Base-by-base conservation (phyloP, 257 asterid genomes). In the Mitragyna speciosa region DNA sequence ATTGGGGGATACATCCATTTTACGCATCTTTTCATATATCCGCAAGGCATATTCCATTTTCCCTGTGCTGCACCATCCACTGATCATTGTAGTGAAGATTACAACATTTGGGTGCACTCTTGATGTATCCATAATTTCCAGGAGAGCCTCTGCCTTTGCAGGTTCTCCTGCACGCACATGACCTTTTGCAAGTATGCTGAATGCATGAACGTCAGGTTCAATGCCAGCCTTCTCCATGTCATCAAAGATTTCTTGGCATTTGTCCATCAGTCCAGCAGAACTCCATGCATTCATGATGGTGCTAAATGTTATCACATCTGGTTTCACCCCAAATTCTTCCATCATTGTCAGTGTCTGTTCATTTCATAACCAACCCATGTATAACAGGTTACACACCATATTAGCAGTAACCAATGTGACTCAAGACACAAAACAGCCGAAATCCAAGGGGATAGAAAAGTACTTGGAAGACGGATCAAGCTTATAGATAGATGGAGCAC, bases 211-310 rank as follows among this genome's bases (percentile, higher is more conserved):
- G 70, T 96, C 98, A 2, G 98, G 97, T 82, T 96, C 89, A 68
- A 96, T 90, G 47, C 94, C 86, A 0, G 91, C 88, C 87, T 85
- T 85, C 12, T 80, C 85, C 99, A 96, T 92, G 81, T 94, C 94
- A 64, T 91, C 86, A 17, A 94, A 93, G 59, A 94, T 89, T 77
- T 92, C 89, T 82, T 85, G 88, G 89, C 98, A 96, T 76, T 92
- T 91, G 79, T 87, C 91, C 96, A 91, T 94, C 26, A 83, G 89
- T 45, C 99, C 98, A 20, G 86, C 88, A 4, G 98, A 92, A 84
- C 98, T 89, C 98, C 97, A 93, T 5, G 94, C 96, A 76, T 96
- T 89, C 99, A 96, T 96, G 76, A 96, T 92, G 76, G 97, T 96
- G 89, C 98, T 94, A 87, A 87, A 96, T 72, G 99, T 92, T 77